phyloP scores from a whole-genome alignment of 108 stramenopile species.

The Stephanodiscus minutulus region DNA sequence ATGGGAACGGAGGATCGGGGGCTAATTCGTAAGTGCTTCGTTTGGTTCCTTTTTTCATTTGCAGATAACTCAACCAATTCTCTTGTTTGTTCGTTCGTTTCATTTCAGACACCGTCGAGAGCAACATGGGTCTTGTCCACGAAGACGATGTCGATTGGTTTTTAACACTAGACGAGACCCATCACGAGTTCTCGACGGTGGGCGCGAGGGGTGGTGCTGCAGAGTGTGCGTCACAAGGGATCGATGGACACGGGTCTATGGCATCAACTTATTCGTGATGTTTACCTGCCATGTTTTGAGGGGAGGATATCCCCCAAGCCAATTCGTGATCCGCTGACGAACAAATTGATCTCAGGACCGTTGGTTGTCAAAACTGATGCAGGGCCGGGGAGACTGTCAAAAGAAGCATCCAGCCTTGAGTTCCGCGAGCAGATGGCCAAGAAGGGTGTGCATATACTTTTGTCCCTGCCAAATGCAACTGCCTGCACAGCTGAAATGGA shows the following conservation, averaged over 20 bases:
- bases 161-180: conserved; percentile 8
- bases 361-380: not conserved
- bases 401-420: not conserved
- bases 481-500: not conserved
- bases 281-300: not conserved
- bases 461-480: conserved; percentile 6
- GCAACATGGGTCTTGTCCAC: not conserved
- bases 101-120: not conserved
- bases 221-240: not conserved
- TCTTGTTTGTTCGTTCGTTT: no score
- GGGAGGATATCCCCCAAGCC: not conserved
- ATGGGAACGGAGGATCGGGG: conserved; percentile 1
- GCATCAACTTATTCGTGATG: not conserved
- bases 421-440: not conserved
- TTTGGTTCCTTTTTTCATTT: not conserved
- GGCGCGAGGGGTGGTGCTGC: not conserved
- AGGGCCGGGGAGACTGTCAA: not conserved
- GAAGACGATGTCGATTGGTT: conserved; percentile 5
- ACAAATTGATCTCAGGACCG: not conserved
- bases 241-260: not conserved
- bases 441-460: conserved; percentile 1
- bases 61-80: no score
- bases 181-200: not conserved
- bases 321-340: not conserved
- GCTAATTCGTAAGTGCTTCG: not conserved